Conservation (phyloP, 1,284 basidiomycete species). For the Ceraceosorus guamensis region DNA sequence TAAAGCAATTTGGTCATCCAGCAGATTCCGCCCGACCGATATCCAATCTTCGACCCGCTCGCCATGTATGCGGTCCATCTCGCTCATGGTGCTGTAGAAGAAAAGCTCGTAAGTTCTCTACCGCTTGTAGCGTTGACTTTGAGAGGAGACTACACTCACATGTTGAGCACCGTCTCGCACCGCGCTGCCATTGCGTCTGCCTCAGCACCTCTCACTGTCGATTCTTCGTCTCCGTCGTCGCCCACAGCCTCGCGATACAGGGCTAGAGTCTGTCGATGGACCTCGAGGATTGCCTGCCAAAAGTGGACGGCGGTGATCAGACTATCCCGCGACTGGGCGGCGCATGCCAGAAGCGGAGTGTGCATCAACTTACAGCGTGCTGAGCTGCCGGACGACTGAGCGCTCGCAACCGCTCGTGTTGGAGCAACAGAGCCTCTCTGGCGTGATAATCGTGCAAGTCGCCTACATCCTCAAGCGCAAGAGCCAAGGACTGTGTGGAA, state of each 20-base stretch:
- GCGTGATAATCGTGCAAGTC: conserved; percentile 73
- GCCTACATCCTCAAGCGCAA: conserved; percentile 65
- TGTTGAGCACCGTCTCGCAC: conserved; percentile 78
- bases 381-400: conserved; percentile 64
- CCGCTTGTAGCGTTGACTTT: background rate
- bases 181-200: conserved; percentile 58
- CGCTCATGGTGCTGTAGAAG: conserved; percentile 60
- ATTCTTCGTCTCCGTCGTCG: conserved; percentile 7
- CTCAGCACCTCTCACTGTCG: conserved; percentile 3
- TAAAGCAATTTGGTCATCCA: conserved; percentile 31
- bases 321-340: too few species aligned
- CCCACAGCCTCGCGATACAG: conserved; percentile 50
- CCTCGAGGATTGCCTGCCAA: conserved; percentile 59
- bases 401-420: conserved; percentile 67
- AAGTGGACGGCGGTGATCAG: too few species aligned
- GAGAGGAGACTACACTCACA: conserved; percentile 31
- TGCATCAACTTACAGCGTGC: conserved; percentile 49
- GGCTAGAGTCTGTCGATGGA: conserved; percentile 54
- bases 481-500: conserved; percentile 67
- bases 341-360: background rate
- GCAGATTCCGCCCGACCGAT: conserved; percentile 16
- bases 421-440: conserved; percentile 61
- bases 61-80: conserved; percentile 59
- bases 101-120: too few species aligned
- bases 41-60: conserved; percentile 35